Evolutionary conservation across 2,329 filamentous ascomycete species (phyloP).

Genomic region (Monosporascus sp.): DNA sequence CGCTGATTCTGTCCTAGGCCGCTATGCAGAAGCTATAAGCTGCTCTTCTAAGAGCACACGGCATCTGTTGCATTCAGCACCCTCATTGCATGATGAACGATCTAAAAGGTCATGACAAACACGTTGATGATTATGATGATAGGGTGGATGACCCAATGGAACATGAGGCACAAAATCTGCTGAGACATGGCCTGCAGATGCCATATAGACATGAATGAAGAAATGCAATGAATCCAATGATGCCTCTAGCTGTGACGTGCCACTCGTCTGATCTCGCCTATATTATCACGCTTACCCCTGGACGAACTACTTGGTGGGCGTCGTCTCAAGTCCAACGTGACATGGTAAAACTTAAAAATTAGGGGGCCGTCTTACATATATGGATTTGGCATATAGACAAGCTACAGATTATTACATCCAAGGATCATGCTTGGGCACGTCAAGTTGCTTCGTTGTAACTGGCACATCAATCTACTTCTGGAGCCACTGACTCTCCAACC

Average conservation of each 20-base stretch:
- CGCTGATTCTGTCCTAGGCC: constrained; percentile 31
- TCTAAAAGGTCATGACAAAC: constrained; percentile 19
- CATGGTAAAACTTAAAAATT: no score
- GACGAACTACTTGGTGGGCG: no score
- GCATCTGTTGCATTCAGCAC: constrained; percentile 13
- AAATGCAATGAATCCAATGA: background rate
- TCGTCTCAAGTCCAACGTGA: no score
- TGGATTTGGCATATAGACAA: no score
- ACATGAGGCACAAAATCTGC: constrained; percentile 13
- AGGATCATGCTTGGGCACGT: no score
- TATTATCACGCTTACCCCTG: no score
- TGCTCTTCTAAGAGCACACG: constrained; percentile 12
- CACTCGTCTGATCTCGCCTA: no score
- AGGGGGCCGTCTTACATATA: no score
- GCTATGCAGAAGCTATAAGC: constrained; percentile 90
- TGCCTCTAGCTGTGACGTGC: background rate
- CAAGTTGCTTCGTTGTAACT: no score
- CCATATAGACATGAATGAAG: constrained; percentile 15
- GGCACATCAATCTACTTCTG: no score
- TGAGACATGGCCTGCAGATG: constrained; percentile 19
- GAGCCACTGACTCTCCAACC: no score
- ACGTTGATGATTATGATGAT: constrained; percentile 27
- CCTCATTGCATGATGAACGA: constrained; percentile 26
- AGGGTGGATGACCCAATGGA: constrained; percentile 18
- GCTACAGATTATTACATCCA: no score